A percentile compares a stretch with the other conserved stretches of the same genome.
Evolutionary conservation across 208 protist genomes (phyloP).

Genomic region (Trichomonas gallinae): DNA sequence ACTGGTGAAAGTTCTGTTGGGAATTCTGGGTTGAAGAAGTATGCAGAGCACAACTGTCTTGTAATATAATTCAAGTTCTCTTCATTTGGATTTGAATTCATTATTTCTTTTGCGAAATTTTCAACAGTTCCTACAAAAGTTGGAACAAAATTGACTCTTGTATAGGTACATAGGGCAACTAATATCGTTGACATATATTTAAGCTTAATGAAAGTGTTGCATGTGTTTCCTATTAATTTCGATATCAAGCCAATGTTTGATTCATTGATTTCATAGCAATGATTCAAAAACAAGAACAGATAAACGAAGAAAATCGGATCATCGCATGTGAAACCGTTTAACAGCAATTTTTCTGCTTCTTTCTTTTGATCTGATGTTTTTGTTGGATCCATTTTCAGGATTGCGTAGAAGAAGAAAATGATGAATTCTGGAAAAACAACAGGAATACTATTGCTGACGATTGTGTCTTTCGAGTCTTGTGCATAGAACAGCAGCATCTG

Average conservation of each 20-base stretch:
- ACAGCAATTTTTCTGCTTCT: background rate
- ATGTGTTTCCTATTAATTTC: background rate
- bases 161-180: background rate
- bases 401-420: background rate
- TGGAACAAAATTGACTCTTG: background rate
- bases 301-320: background rate
- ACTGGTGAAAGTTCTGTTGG: background rate
- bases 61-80: background rate
- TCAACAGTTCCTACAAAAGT: background rate
- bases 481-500: background rate
- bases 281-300: background rate
- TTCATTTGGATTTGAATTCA: background rate
- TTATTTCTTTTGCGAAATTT: background rate
- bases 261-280: background rate
- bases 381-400: background rate
- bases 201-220: background rate
- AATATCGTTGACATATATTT: background rate
- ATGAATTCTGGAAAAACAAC: background rate
- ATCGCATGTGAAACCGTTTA: background rate
- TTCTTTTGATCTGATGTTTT: background rate
- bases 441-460: background rate
- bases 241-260: background rate
- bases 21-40: background rate
- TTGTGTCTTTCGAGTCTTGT: background rate
- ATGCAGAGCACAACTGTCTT: background rate